These are phyloP conservation scores for Candida argentea DNA, from an alignment of 805 yeast genomes.

Conservation along the genomic window DNA sequence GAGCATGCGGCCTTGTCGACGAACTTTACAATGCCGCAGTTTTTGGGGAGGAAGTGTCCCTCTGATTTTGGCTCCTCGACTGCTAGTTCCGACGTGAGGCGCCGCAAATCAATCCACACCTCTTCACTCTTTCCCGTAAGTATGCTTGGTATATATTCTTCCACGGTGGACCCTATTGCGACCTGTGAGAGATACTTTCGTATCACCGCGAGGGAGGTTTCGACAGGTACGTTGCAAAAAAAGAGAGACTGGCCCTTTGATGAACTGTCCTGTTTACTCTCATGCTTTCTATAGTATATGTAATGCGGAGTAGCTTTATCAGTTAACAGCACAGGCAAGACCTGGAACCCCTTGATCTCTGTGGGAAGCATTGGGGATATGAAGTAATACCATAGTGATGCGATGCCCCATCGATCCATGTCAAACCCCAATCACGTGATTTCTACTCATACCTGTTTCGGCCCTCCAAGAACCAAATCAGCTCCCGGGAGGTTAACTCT, in stretches of 20 bases:
- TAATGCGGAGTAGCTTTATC: conserved; percentile 37
- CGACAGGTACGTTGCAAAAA: conserved; percentile 64
- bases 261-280: conserved; percentile 23
- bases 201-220: conserved; percentile 41
- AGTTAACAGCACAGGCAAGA: conserved; percentile 39
- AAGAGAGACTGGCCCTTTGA: conserved; percentile 45
- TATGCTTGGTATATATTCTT: conserved; percentile 26
- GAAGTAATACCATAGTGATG: no score
- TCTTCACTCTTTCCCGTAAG: conserved; percentile 36
- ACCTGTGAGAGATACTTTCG: conserved; percentile 49
- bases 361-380: conserved; percentile 12
- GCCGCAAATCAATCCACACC: conserved; percentile 37
- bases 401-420: no score
- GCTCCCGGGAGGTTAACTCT: no score
- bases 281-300: conserved; percentile 58
- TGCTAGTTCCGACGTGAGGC: conserved; percentile 48
- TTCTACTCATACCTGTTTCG: no score
- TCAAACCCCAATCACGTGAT: no score
- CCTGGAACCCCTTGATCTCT: conserved; percentile 50
- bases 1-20: conserved; percentile 61
- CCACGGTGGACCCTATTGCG: conserved; percentile 58
- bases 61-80: conserved; percentile 17
- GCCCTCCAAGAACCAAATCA: no score
- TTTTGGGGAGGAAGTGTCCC: conserved; percentile 49
- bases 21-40: conserved; percentile 64